Base-by-base conservation (phyloP, 805 yeast species). In the Barnettozyma californica region DNA sequence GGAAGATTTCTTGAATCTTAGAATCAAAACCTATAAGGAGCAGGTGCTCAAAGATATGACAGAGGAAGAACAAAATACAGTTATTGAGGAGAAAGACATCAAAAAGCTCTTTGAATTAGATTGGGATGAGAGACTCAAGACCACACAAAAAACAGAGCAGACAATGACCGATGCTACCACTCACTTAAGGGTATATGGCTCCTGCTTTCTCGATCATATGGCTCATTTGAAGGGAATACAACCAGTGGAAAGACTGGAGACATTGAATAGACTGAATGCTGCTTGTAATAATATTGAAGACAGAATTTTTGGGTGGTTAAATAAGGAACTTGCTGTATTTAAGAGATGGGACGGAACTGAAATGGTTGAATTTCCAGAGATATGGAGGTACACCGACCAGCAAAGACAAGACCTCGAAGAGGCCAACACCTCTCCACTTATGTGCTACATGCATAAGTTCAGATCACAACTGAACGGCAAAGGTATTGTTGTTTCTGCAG, bases 281-380 rank as follows among this genome's bases (percentile, higher is more conserved):
- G 49, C 52, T 19, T 69, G 72, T 53, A 53, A 55, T 27, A 68
- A 64, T 43, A 56, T 69, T 10, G 75, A 71, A 53, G 51, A 57
- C 14, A 58, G 73, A 53, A 52, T 70, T 23, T 71, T 68, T 53
- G 71, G 67, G 21, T 70, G 73, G 74, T 53, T 69, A 48, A 58
- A 71, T 9, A 56, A 60, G 45, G 58, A 58, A 35, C 58, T 56
- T 21, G 75, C 75, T 1, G 51, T 60, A n/a, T 71, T 61, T 58
- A 69, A 64, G 46, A 51, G 74, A 41, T 71, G 70, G 70, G 66
- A 67, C 34, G 74, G 74, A 6, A 60, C 47, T 19, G 37, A 19
- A 13, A 14, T 53, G 20, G 44, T 21, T n/a, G 26, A 35, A 2
- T 44, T 52, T 43, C 61, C 61, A 49, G 48, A 49, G 7, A 59